Conservation (phyloP, 2,329 filamentous ascomycete genomes). For the Cadophora sp. region DNA sequence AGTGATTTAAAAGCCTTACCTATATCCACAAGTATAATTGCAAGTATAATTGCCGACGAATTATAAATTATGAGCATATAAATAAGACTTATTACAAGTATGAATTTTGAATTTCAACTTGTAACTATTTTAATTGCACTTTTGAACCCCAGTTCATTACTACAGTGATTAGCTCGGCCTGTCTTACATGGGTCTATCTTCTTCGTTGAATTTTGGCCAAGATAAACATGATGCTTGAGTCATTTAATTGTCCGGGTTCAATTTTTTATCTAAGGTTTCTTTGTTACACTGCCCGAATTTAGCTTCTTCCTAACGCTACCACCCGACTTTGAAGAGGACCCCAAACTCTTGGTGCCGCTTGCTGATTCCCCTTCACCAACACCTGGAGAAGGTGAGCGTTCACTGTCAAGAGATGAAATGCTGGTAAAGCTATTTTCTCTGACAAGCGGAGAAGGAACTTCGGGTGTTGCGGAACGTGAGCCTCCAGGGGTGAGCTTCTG, state of each 20-base stretch:
- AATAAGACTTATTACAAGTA: too few species aligned
- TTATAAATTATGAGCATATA: too few species aligned
- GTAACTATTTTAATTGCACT: too few species aligned
- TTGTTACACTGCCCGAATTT: slow-evolving; percentile 28
- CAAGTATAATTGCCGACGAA: too few species aligned
- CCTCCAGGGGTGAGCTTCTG: slow-evolving; percentile 40
- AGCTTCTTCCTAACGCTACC: slow-evolving; percentile 28
- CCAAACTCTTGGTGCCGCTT: slow-evolving; percentile 21
- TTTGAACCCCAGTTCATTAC: too few species aligned
- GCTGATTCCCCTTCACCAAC: slow-evolving; percentile 34
- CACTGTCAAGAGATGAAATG: slow-evolving; percentile 42
- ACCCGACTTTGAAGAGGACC: slow-evolving; percentile 29
- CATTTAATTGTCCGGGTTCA: neutral
- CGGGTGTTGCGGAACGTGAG: slow-evolving; percentile 42
- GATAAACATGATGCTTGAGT: neutral
- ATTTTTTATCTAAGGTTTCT: slow-evolving; percentile 29
- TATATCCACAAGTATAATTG: too few species aligned
- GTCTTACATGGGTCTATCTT: neutral
- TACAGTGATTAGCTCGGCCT: neutral
- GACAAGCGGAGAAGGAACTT: slow-evolving; percentile 42
- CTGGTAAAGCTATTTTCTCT: slow-evolving; percentile 43
- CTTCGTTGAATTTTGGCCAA: neutral
- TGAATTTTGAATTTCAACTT: too few species aligned
- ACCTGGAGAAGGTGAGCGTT: slow-evolving; percentile 35
- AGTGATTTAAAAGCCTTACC: too few species aligned